A percentile compares a stretch with the other conserved stretches of the same genome.
phyloP scores from a whole-genome alignment of 2,329 filamentous ascomycete species.

The Bisporella sp. region DNA sequence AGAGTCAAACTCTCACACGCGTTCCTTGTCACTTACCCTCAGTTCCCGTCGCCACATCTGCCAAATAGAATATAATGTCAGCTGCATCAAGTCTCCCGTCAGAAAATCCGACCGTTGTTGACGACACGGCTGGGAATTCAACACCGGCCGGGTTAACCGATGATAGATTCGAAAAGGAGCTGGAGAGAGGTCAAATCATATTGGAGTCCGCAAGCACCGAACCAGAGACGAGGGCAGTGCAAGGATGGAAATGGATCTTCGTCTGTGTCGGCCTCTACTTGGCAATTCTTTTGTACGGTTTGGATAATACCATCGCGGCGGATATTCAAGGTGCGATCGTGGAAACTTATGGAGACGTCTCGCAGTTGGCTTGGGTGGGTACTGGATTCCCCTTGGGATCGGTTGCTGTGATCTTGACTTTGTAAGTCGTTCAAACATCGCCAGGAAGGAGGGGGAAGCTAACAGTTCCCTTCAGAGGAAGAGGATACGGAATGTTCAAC shows the following conservation, averaged over 20 bases:
- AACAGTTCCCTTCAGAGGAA: conserved; percentile 23
- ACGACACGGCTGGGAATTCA: background rate
- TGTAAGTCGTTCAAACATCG: background rate
- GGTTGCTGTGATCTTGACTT: conserved; percentile 14
- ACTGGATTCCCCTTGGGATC: conserved; percentile 30
- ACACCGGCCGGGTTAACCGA: background rate
- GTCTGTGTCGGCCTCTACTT: conserved; percentile 1
- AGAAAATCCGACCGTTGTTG: background rate
- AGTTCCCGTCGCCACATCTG: background rate
- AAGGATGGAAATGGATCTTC: background rate
- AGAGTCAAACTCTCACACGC: background rate
- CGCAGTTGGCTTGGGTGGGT: conserved; percentile 35
- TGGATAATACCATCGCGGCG: conserved; percentile 38
- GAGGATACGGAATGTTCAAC: conserved; percentile 17
- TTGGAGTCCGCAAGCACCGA: background rate
- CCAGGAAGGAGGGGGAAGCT: background rate
- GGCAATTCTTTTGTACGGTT: conserved; percentile 14
- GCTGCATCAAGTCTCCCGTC: background rate
- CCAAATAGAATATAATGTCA: background rate
- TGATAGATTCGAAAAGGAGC: background rate
- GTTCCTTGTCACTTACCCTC: background rate
- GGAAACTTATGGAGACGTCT: conserved; percentile 29
- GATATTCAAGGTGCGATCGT: conserved; percentile 36
- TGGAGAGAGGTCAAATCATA: background rate
- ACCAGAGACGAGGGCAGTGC: background rate